Base-by-base conservation (phyloP, 805 yeast genomes). In the Candida sphagnicola region DNA sequence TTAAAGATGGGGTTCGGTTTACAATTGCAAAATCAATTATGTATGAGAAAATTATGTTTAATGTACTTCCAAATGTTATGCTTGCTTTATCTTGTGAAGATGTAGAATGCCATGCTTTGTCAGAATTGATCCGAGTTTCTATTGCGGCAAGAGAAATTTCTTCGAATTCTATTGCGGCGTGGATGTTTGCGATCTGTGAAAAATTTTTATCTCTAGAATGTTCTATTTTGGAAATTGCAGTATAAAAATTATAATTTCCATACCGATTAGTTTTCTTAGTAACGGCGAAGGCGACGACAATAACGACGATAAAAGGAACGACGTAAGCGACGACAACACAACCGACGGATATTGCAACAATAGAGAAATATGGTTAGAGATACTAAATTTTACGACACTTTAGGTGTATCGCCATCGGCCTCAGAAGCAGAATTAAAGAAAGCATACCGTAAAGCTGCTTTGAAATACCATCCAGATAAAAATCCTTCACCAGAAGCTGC, bases 361-460 rank as follows among this genome's bases (percentile, higher is more conserved):
- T n/a, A n/a, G n/a, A n/a, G n/a, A n/a, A n/a, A n/a, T 45, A 85
- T 85, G 95, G 93, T 82, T 44, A 84, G 78, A 57, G 95, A 85
- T 43, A 82, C 93, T 31, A 83, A 82, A 59, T 75, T 77, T 46
- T 85, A 85, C 64, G 93, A 85, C 54, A 59, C 74, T 18, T 67
- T 85, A 52, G 90, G 89, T 38, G 91, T 84, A 31, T 61, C 83
- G 11, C 78, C 84, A 37, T 72, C 71, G 37, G 91, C 91, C 21
- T 61, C 77, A 21, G 91, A 82, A 35, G 57, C 72, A 31, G 88
- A 84, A 64, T 77, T 85, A 59, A 85, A 84, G 62, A 85, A 85
- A 56, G 91, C 90, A 19, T 85, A 85, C 67, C 79, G 91, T 74
- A 76, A 82, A 54, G 76, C 85, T 31, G 95, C 95, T 14, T 72